Base-by-base conservation (phyloP, 305 asterid species). In the Fraxinus baroniana region DNA sequence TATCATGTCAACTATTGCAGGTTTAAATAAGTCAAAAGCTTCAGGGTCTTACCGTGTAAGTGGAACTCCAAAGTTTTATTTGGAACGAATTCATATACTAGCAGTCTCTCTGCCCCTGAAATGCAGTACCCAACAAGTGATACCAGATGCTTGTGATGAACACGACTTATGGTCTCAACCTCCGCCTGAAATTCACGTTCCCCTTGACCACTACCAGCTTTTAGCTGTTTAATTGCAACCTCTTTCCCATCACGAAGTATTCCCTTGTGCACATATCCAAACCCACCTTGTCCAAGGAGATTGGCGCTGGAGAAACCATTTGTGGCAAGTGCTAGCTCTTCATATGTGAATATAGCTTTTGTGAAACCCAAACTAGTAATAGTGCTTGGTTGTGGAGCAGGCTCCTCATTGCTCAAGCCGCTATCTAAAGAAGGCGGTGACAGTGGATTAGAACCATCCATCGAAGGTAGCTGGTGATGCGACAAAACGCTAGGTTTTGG, bases 101-200 rank as follows among this genome's bases (percentile, higher is more conserved):
- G 88, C 87, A 94, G 88, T 81, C 97, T 89, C 84, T 88, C 95
- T 85, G 83, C 85, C 82, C 95, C 98, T 35, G 95, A 92, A 84
- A 89, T 89, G 89, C 98, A 94, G 85, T 94, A 85, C 33, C 97
- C 98, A 70, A 88, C 87, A 60, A 94, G 90, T 49, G 92, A 89
- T 83, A 92, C 98, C 24, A 94, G 89, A 85, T 94, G 91, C 78
- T 78, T 87, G 88, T 94, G 97, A 85, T 92, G 86, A 81, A 87
- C 93, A 46, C 90, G 95, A 74, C 93, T 92, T 78, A 93, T 93
- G 55, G 91, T 92, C 82, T 83, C 97, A n/a, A 93, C 98, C 90
- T 94, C 98, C 22, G 98, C 97, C 85, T 89, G 98, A 88, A 94
- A 94, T 85, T 91, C 97, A 7, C 97, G 95, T 82, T 94, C 98